Base-by-base conservation (phyloP, 2,329 filamentous ascomycete species). In the Fusarium nodosum region DNA sequence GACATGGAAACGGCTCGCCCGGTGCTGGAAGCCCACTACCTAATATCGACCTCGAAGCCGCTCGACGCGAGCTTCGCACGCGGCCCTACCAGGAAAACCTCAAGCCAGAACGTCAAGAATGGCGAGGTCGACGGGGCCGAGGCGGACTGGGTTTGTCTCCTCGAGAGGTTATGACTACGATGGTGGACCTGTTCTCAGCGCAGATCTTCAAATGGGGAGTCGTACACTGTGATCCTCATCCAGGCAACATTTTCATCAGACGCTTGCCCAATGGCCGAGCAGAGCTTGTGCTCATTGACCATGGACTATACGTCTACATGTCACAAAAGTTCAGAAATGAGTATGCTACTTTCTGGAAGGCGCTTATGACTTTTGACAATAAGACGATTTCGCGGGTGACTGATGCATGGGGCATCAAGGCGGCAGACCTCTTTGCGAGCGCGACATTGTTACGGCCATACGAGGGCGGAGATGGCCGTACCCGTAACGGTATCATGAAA, bases 201-300 rank as follows among this genome's bases (percentile, higher is more conserved):
- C 95, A 98, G 77, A 98, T 98, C 86, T 99, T 97, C 84, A 91
- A 97, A 69, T 98, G 93, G 93, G 96, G 96, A 15, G 87, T 93
- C 44, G 93, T 98, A 1, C 95, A 99, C 82, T 97, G 95, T 81
- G 96, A 99, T 78, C 96, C 96, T 12, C 96, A 99, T 77, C 96
- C 96, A 2, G 95, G 95, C 30, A 99, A 99, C 81, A 96, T 98
- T 78, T 97, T 99, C 82, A 91, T 98, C 76, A 91, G 96, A 11
- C 91, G 96, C 11, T 85, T 93, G 18, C 92, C 94, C 2, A 90
- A 86, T 44, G 95, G 95, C n/a, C 86, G 89, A 44, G 87, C 95
- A 1, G 94, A 99, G 82, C 86, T 99, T 31, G 95, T 98, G 1
- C 89, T 99, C 36, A 97, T 99, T 77, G 96, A 99, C 79, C 96